Conservation (phyloP, 257 asterid genomes). For the Primulina huaijiensis region DNA sequence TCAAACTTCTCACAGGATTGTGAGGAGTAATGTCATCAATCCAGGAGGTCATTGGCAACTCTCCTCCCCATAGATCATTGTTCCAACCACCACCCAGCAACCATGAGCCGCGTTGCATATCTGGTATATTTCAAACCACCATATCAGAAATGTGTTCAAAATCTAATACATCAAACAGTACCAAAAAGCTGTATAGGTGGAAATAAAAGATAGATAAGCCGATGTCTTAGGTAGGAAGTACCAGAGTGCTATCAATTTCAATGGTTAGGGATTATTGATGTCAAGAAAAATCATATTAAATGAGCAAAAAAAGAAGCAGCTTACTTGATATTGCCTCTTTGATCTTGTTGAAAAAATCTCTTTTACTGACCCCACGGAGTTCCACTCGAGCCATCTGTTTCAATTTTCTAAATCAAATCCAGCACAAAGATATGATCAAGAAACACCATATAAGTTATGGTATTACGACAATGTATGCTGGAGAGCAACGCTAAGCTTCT, state of each 20-base stretch:
- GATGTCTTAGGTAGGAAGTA: background rate
- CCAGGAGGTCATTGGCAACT: constrained; percentile 89
- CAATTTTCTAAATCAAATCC: constrained; percentile 28
- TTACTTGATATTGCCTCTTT: constrained; percentile 73
- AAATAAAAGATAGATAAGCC: too few species aligned
- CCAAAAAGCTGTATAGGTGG: too few species aligned
- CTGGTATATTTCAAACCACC: constrained; percentile 36
- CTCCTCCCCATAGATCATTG: constrained; percentile 96
- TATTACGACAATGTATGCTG: too few species aligned
- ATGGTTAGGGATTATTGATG: constrained; percentile 9
- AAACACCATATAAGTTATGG: background rate
- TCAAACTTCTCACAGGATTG: constrained; percentile 61
- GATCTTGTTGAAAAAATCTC: constrained; percentile 61
- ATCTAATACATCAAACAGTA: constrained; percentile 5
- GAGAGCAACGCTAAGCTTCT: too few species aligned
- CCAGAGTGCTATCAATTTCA: constrained; percentile 1
- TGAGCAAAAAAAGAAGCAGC: constrained; percentile 30
- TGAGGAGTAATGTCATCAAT: constrained; percentile 81
- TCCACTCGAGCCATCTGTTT: constrained; percentile 72
- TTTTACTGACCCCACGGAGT: constrained; percentile 57
- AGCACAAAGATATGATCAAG: constrained; percentile 16
- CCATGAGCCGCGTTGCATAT: constrained; percentile 70
- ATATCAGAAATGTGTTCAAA: constrained; percentile 21
- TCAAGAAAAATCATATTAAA: background rate
- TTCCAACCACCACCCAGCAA: constrained; percentile 97